Base-by-base conservation (phyloP, 1,284 basidiomycete species). In the Melampsora larici-populina region DNA sequence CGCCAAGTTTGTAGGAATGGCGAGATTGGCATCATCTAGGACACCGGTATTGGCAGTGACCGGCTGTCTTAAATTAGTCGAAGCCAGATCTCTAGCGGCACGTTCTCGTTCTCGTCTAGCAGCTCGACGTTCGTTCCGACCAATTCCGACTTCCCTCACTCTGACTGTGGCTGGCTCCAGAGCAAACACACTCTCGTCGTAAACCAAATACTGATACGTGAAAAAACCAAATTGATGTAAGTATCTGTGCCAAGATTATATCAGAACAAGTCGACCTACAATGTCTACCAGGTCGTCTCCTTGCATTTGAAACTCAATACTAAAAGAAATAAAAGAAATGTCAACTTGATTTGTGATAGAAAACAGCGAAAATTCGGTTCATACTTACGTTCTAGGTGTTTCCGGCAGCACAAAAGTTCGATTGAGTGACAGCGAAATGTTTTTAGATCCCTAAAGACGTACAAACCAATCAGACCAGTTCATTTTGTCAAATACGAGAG, bases 281-380 rank as follows among this genome's bases (percentile, higher is more conserved):
- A 93, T 89, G 82, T 94, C 92, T 4, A 93, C 92, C 1, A 94
- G 87, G 81, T 94, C 92, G 82, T 94, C 92, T 13, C 92, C 92
- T 84, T 94, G 92, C n/a, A 94, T 85, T 83, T 94, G 84, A 46
- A 94, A 86, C 83, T 93, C 92, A 71, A 94, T 85, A 6, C 63
- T 64, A 31, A 18, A 70, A 24, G 7, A 13, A 55, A 31, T 1
- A 51, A 24, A 60, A 11, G 46, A 13, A 29, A 4, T 49, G 26
- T 24, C 65, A 67, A 17, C 60, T 49, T 31, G 51, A 75, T 21
- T 2, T 46, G 26, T 24, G 6, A 36, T 26, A 58, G 33, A 51
- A 18, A 1, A 55, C 4, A 4, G n/a, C 6, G 18, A n/a, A 17
- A 21, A 24, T 49, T 72, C 18, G 40, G 43, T 17, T 46, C n/a